A percentile compares a stretch with the other conserved stretches of the same genome.
Conservation (phyloP, 2,329 filamentous ascomycete genomes). For the Penicillium occitanis region DNA sequence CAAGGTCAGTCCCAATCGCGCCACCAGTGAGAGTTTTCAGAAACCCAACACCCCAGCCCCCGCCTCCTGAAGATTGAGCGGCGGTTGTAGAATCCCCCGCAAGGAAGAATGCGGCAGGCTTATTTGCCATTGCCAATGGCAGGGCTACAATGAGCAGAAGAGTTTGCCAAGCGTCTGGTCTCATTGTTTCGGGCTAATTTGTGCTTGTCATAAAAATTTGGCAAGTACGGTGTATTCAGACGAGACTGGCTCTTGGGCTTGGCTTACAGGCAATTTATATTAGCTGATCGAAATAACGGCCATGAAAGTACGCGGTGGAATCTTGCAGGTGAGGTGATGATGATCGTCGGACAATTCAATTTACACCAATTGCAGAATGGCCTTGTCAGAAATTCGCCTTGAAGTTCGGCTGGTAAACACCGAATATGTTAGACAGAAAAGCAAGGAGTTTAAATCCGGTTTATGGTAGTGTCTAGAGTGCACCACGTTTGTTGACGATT, state of each 20-base stretch:
- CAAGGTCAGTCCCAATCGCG: constrained; percentile 4
- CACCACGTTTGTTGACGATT: neutral
- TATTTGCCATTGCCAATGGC: neutral
- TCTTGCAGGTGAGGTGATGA: neutral
- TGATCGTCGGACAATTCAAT: neutral
- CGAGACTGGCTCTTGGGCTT: neutral
- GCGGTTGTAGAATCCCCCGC: constrained; percentile 11
- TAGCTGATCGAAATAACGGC: neutral
- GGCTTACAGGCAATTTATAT: neutral
- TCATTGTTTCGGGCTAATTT: neutral
- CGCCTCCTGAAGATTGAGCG: constrained; percentile 9
- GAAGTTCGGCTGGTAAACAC: neutral
- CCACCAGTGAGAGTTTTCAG: constrained; percentile 8
- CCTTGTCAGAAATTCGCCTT: neutral
- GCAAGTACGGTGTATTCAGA: neutral
- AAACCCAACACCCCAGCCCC: constrained; percentile 12
- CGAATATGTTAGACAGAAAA: neutral
- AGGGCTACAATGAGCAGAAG: neutral
- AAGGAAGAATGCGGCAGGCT: constrained; percentile 4
- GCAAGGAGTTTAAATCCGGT: neutral
- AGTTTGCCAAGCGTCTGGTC: neutral
- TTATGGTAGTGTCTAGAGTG: neutral
- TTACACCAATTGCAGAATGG: neutral
- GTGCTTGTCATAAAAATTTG: neutral
- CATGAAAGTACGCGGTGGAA: neutral